Evolutionary conservation across 2,329 filamentous ascomycete species (phyloP), one percentile per base, ranked within the genome.

Genomic region (Epichloe hybrida): DNA sequence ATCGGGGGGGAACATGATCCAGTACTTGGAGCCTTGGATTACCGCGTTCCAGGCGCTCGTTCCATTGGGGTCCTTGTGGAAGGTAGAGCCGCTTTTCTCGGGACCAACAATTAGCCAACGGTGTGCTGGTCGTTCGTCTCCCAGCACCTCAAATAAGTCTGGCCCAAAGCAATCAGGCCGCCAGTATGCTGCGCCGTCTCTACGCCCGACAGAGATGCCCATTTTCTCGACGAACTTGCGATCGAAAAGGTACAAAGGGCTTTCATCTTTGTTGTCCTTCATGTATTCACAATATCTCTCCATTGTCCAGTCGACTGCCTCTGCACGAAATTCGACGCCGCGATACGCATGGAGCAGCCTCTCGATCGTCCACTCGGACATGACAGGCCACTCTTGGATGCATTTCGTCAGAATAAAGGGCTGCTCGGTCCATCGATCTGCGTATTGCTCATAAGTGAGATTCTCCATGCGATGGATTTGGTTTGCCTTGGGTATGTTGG

Each of bases 1-100:
- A 0, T 80, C 80, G 0, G 86, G 84, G 0, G 88, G 89, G 62
- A 97, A 97, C 88, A 97, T 94, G 65, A 97, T 91, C 91, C 93
- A 97, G 72, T 97, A 97, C 64, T 97, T 97, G 36, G 84, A 80
- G 5, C 91, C 93, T 53, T 84, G 81, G 31, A 97, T 73, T 13
- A 96, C 88, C 1, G 90, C 91, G 64, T 97, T 97, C 93, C 91
- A 97, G 0, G 93, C 91, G 59, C 82, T 84, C 17, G 80, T 84
- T 17, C 69, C 83, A 58, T 84, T 84, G 21, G 81, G 80, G 54
- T 84, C 81, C 64, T 96, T 96, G 72, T 97, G 91, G 64, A 96
- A 97, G 4, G 90, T 96, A 57, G 87, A 94, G 34, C 91, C 91
- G 61, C 88, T 94, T 52, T 89, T 76, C 55, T 83, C 80, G 1